Evolutionary conservation across 495 filamentous ascomycete species (phyloP).

Genomic region (Podospora pseudoanserina): DNA sequence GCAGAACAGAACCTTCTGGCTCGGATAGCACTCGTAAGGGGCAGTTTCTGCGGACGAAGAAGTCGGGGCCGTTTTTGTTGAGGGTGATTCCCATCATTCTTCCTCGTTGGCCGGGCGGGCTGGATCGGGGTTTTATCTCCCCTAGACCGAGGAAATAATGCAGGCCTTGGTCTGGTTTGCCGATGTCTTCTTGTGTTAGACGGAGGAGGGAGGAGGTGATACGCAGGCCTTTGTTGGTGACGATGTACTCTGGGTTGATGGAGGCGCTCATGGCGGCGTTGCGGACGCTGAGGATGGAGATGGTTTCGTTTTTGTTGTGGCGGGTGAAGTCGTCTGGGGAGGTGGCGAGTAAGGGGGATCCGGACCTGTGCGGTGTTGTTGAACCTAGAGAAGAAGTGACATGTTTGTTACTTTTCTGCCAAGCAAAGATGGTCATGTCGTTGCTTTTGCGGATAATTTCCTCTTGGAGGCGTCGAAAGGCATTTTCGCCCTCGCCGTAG

Average conservation of each 20-base stretch:
- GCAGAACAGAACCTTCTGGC: neutral
- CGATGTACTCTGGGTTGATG: neutral
- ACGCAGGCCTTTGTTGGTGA: neutral
- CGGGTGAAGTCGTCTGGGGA: neutral
- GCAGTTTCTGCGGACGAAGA: neutral
- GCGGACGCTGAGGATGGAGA: neutral
- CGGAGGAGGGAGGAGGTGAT: neutral
- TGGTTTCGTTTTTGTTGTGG: neutral
- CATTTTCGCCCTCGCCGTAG: slow-evolving; percentile 14
- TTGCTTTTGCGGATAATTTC: slow-evolving; percentile 9
- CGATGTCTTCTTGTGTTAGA: neutral
- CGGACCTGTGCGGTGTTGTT: neutral
- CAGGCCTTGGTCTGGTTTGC: neutral
- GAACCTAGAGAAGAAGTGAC: neutral
- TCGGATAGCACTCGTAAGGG: neutral
- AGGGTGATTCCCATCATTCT: neutral
- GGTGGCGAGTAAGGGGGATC: neutral
- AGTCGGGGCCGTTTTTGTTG: neutral
- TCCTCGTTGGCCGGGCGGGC: no score
- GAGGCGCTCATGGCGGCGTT: neutral
- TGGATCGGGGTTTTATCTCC: neutral
- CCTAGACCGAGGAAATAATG: neutral
- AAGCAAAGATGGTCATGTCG: slow-evolving; percentile 10
- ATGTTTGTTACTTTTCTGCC: neutral
- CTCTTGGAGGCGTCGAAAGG: slow-evolving; percentile 17